Percentiles rank a stretch among this genome's conserved stretches.
Conservation (phyloP, 352 stramenopile species). For the Phytophthora hybrid region DNA sequence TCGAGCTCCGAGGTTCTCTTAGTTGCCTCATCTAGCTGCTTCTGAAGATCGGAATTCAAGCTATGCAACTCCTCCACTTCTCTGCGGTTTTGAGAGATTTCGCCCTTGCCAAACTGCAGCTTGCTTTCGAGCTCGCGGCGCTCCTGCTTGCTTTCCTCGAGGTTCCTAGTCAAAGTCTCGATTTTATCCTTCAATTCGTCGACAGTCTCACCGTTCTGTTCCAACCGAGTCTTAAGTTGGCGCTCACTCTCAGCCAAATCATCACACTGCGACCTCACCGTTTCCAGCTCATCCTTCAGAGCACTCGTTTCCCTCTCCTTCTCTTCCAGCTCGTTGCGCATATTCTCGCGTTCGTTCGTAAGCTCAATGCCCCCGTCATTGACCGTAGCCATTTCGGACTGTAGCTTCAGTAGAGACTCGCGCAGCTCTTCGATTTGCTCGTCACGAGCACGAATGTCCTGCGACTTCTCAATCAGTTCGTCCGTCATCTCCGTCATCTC, state of each 20-base stretch:
- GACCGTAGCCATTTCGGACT: conserved; percentile 56
- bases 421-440: conserved; percentile 68
- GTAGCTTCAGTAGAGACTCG: conserved; percentile 52
- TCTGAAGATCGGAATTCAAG: conserved; percentile 58
- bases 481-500: conserved; percentile 85
- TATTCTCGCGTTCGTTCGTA: conserved; percentile 45
- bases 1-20: conserved; percentile 60
- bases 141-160: conserved; percentile 51
- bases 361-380: conserved; percentile 64
- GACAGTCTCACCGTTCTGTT: conserved; percentile 52
- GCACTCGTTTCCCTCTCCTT: conserved; percentile 44
- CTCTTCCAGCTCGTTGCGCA: conserved; percentile 45
- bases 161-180: conserved; percentile 44
- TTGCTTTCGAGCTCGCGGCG: conserved; percentile 50
- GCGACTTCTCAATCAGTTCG: conserved; percentile 78
- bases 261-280: conserved; percentile 57
- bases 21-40: conserved; percentile 59
- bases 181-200: conserved; percentile 60
- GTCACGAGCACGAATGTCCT: conserved; percentile 71
- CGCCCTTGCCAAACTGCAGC: conserved; percentile 55
- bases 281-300: conserved; percentile 49
- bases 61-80: conserved; percentile 63
- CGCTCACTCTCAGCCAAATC: conserved; percentile 65
- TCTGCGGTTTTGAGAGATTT: conserved; percentile 62
- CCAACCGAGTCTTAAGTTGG: conserved; percentile 45